phyloP scores from a whole-genome alignment of 257 asterid species.

The Petrea volubilis region DNA sequence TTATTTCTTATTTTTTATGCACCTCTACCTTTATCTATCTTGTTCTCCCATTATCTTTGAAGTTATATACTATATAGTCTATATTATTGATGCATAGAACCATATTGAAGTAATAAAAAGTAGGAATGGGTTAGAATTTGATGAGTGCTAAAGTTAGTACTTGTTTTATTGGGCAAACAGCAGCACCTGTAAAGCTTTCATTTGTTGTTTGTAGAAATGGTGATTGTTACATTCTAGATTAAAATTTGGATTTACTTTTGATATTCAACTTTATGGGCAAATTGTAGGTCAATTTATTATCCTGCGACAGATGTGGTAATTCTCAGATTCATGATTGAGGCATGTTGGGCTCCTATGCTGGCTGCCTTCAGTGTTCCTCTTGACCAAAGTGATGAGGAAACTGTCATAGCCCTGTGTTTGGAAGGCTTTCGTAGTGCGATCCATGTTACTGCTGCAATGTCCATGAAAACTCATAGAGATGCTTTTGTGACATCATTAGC shows the following conservation, averaged over 20 bases:
- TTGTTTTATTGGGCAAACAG: constrained; percentile 17
- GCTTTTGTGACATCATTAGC: constrained; percentile 97
- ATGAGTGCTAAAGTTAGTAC: constrained; percentile 7
- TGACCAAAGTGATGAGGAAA: constrained; percentile 87
- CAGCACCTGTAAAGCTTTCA: background rate
- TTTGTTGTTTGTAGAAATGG: constrained; percentile 14
- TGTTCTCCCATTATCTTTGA: constrained; percentile 3
- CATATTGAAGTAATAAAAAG: background rate
- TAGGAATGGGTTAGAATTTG: background rate
- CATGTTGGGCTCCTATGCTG: constrained; percentile 99
- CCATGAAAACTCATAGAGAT: constrained; percentile 98
- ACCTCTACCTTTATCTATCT: constrained; percentile 11
- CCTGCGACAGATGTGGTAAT: constrained; percentile 94
- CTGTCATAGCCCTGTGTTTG: constrained; percentile 74
- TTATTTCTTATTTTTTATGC: constrained; percentile 2
- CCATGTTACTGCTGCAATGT: constrained; percentile 97
- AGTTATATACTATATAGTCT: no score
- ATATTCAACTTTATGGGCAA: constrained; percentile 33
- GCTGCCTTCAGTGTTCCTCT: constrained; percentile 99
- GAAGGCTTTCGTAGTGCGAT: constrained; percentile 88
- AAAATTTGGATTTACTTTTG: constrained; percentile 20
- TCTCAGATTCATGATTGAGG: constrained; percentile 97
- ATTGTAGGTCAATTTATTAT: constrained; percentile 91
- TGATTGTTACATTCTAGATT: constrained; percentile 16
- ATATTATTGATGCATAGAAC: background rate